These are phyloP conservation scores for Fremontodendron californicum DNA, from an alignment of 345 rosid species.

Conservation along the genomic window DNA sequence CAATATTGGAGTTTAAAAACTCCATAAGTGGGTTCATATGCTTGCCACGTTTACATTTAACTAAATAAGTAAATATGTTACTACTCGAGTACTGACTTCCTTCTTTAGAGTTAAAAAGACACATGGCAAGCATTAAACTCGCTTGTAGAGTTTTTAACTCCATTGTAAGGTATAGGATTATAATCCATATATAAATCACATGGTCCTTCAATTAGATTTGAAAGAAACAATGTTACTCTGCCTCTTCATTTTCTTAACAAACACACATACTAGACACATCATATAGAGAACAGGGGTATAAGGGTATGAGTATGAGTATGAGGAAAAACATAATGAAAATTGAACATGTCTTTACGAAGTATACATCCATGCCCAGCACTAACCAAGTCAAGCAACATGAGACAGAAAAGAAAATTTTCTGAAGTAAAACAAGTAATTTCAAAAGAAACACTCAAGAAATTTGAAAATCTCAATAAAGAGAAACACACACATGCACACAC, in stretches of 20 bases:
- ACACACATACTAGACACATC: background rate
- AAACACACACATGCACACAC: too few species aligned
- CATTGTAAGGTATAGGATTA: background rate
- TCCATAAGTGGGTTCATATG: background rate
- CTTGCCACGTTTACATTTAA: background rate
- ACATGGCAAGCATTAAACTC: background rate
- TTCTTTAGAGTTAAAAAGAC: background rate
- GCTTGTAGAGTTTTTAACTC: background rate
- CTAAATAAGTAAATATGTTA: background rate
- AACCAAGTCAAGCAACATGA: too few species aligned
- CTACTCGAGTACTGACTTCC: background rate
- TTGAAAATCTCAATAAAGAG: too few species aligned
- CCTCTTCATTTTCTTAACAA: background rate
- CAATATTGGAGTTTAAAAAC: background rate
- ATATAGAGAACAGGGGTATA: background rate
- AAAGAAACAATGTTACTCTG: background rate
- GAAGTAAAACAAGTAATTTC: too few species aligned
- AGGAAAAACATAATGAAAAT: background rate
- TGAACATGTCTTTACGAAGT: background rate
- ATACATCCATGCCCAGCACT: background rate
- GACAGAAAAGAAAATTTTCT: too few species aligned
- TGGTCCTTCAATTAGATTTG: constrained; percentile 5
- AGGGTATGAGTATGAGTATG: background rate
- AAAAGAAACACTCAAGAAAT: too few species aligned
- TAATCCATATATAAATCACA: background rate